A percentile compares a stretch with the other conserved stretches of the same genome.
Conservation (phyloP, 2,329 filamentous ascomycete species). For the Microcyclospora tardicrescens region DNA sequence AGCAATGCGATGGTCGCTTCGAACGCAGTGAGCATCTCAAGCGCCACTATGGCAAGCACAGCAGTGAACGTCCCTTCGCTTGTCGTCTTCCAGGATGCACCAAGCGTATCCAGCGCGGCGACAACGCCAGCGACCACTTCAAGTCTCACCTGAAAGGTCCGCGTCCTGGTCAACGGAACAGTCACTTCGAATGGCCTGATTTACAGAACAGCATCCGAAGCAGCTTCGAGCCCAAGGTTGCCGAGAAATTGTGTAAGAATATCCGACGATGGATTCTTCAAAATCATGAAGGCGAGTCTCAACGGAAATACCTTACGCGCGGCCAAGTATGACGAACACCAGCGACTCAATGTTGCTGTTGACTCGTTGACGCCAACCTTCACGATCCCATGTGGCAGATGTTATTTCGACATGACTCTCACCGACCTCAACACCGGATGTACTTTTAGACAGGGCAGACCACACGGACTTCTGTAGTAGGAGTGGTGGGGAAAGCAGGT, state of each 20-base stretch:
- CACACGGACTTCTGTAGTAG: too few species aligned
- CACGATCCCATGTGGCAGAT: too few species aligned
- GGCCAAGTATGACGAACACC: too few species aligned
- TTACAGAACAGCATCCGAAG: conserved; percentile 4
- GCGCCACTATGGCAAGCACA: conserved; percentile 16
- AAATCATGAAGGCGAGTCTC: conserved; percentile 1
- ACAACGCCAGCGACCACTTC: conserved; percentile 22
- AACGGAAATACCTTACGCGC: neutral
- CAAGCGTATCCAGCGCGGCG: conserved; percentile 12
- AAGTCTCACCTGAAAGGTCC: conserved; percentile 16
- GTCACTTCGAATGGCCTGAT: conserved; percentile 8
- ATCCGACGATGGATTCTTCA: conserved; percentile 8
- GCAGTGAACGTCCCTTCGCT: conserved; percentile 7
- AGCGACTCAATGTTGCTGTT: too few species aligned
- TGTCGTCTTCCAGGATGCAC: conserved; percentile 15
- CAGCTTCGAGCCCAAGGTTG: conserved; percentile 3
- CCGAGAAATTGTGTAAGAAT: conserved; percentile 11
- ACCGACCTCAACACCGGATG: too few species aligned
- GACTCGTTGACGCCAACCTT: too few species aligned
- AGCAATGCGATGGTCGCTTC: conserved; percentile 11
- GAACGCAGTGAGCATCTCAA: conserved; percentile 22
- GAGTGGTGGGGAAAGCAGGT: too few species aligned
- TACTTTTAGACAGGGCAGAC: too few species aligned
- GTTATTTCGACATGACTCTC: too few species aligned
- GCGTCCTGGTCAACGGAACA: conserved; percentile 15